Evolutionary conservation across 2,329 filamentous ascomycete species (phyloP), one percentile per base, ranked within the genome.

Genomic region (Ascochyta pisi): DNA sequence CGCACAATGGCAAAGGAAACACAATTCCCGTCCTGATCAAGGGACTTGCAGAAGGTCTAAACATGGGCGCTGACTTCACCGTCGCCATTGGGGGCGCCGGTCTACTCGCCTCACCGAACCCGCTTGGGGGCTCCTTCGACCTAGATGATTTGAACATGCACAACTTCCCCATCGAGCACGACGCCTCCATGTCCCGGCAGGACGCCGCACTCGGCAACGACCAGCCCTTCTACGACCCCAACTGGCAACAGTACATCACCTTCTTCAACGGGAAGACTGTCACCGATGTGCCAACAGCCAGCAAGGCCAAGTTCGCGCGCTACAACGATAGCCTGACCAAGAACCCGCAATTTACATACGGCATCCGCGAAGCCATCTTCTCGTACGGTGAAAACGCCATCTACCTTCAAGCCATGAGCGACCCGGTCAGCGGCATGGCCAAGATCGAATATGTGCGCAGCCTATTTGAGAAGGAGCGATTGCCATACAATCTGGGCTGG

Each of bases 81-180:
- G 27, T 29, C 26, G 44, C 51, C 7, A 50, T 66, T 26, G 60
- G 63, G 13, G 60, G 50, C 15, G 53, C 53, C 0, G 63, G 59
- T 2, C 52, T 66, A 0, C 51, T 61, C n/a, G 22, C 63, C 33
- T 63, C 61, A 0, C 54, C 60, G 3, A 56, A 63, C 29, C 60
- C 63, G 0, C 56, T 64, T 2, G 50, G 37, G 19, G 60, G 62
- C 40, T 58, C 60, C 19, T 66, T 66, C 54, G 60, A 64, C 50
- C 58, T 66, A 3, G 22, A 48, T 42, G 54, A 66, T 9, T 22
- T 66, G 3, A 50, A 48, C 38, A 38, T 42, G 52, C 63, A 65
- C 43, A 65, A 65, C 38, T 64, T 64, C 39, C 61, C 63, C 33
- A 66, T 64, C 37, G 63, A 66, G 40, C 63, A 66, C 44, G 63